phyloP scores from a whole-genome alignment of 306 rosid species.

The Trifolium dubium region DNA sequence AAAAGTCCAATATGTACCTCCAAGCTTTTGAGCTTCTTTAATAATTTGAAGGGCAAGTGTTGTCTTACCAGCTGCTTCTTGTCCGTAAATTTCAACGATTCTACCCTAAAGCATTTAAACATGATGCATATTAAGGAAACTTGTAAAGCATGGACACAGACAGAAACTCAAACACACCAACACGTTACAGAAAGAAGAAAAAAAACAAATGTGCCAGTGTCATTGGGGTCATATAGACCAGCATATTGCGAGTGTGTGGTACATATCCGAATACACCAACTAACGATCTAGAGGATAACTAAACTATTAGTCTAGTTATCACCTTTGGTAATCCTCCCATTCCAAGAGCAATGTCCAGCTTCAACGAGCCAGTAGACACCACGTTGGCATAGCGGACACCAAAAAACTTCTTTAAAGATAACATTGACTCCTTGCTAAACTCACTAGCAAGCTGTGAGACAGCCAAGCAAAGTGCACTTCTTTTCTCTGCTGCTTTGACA shows the following conservation, averaged over 20 bases:
- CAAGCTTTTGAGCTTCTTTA: conserved; percentile 89
- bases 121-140: conserved; percentile 14
- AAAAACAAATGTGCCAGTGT: neutral
- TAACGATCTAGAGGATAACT: neutral
- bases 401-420: conserved; percentile 63
- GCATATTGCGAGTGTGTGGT: conserved; percentile 19
- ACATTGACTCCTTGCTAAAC: conserved; percentile 67
- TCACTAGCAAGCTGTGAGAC: conserved; percentile 67
- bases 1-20: conserved; percentile 55
- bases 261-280: conserved; percentile 15
- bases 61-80: conserved; percentile 88
- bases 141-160: neutral
- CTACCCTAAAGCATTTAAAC: conserved; percentile 66
- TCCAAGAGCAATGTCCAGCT: conserved; percentile 88
- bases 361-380: conserved; percentile 77
- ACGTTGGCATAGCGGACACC: conserved; percentile 59
- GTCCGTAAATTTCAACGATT: conserved; percentile 86
- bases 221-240: conserved; percentile 17
- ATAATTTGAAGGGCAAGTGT: conserved; percentile 87
- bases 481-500: conserved; percentile 64
- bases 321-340: conserved; percentile 91
- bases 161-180: neutral
- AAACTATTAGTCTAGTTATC: conserved; percentile 3
- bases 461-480: conserved; percentile 64
- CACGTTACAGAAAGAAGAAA: neutral